Evolutionary conservation across 2,329 filamentous ascomycete genomes (phyloP).

Genomic region (Chlorencoelia australis): DNA sequence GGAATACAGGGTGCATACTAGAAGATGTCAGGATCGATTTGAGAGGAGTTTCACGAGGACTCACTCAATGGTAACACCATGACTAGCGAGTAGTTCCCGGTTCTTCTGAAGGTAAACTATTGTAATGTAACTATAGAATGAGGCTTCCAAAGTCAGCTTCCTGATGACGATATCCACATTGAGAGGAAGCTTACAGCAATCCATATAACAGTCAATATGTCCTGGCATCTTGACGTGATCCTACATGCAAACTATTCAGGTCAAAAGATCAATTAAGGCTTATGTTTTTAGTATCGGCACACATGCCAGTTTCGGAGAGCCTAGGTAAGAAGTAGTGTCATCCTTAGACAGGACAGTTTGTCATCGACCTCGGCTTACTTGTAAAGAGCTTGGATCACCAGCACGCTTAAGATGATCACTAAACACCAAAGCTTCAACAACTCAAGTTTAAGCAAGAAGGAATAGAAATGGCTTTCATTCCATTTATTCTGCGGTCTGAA

Average conservation of each 20-base stretch:
- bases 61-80: constrained; percentile 58
- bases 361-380: too few species aligned
- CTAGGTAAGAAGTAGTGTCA: too few species aligned
- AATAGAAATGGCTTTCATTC: too few species aligned
- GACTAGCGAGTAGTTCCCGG: constrained; percentile 40
- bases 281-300: too few species aligned
- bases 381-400: too few species aligned
- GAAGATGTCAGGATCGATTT: not conserved
- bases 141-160: constrained; percentile 39
- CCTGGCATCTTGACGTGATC: constrained; percentile 46
- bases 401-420: too few species aligned
- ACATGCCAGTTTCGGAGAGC: too few species aligned
- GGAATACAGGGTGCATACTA: constrained; percentile 62
- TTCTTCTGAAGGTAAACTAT: constrained; percentile 50
- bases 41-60: constrained; percentile 25
- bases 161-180: not conserved
- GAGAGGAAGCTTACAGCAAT: constrained; percentile 43
- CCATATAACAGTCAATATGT: constrained; percentile 56
- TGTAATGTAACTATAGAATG: constrained; percentile 48
- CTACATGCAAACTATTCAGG: not conserved
- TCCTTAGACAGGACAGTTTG: too few species aligned
- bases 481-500: too few species aligned
- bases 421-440: too few species aligned
- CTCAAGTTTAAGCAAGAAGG: too few species aligned
- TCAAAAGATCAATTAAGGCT: not conserved